Percentiles rank a stretch among this genome's conserved stretches.
These are phyloP conservation scores for Hygrophila difformis DNA, from an alignment of 257 asterid genomes.

Conservation along the genomic window DNA sequence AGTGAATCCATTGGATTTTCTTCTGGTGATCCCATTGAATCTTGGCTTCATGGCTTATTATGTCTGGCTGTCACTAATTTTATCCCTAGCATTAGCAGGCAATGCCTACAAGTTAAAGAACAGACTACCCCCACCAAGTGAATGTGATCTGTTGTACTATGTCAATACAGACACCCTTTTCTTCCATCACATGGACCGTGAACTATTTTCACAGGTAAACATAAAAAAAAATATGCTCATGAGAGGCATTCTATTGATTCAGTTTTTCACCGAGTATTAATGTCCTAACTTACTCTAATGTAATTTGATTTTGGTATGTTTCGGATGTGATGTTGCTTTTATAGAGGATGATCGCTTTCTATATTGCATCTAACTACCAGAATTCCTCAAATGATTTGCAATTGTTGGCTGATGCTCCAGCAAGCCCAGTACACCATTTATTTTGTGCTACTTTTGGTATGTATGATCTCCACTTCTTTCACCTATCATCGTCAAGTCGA, in stretches of 20 bases:
- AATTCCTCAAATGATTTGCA: constrained; percentile 92
- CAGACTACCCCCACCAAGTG: constrained; percentile 68
- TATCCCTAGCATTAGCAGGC: constrained; percentile 73
- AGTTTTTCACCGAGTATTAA: too few species aligned
- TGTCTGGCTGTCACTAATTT: constrained; percentile 74
- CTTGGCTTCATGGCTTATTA: constrained; percentile 78
- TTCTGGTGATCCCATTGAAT: constrained; percentile 84
- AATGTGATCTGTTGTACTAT: constrained; percentile 90
- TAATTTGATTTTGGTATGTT: constrained; percentile 5
- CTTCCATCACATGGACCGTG: constrained; percentile 83
- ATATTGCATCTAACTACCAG: constrained; percentile 95
- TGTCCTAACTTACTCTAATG: neutral
- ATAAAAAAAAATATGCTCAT: neutral
- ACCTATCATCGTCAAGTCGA: too few species aligned
- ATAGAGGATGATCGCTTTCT: constrained; percentile 98
- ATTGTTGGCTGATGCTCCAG: constrained; percentile 98
- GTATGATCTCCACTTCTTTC: constrained; percentile 1
- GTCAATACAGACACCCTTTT: constrained; percentile 92
- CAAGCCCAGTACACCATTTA: constrained; percentile 94
- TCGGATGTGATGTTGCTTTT: too few species aligned
- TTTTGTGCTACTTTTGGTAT: constrained; percentile 95
- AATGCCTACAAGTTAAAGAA: constrained; percentile 7
- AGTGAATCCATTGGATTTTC: constrained; percentile 97
- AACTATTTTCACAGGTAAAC: constrained; percentile 74
- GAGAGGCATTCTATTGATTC: too few species aligned